A percentile compares a stretch with the other conserved stretches of the same genome.
phyloP scores from a whole-genome alignment of 1,139 yeast species.

The Taphrina sp. region DNA sequence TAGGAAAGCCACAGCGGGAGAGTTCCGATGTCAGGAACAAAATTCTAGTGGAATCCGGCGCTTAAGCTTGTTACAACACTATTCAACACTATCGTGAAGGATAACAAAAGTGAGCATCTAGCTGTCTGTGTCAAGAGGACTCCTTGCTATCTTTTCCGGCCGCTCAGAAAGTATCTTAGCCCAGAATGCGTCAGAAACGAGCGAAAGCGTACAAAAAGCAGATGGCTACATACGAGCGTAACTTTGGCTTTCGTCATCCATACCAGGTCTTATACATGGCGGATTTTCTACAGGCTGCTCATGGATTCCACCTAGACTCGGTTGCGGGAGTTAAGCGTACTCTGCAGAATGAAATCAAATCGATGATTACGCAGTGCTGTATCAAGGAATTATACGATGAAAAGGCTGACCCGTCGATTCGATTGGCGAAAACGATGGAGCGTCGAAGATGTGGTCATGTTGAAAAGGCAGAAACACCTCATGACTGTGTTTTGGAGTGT shows the following conservation, averaged over 20 bases:
- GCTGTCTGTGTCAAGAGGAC: too few relatives aligned
- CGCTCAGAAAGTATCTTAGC: too few relatives aligned
- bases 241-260: conserved; percentile 92
- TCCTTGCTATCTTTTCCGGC: too few relatives aligned
- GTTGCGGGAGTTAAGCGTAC: conserved; percentile 66
- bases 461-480: conserved; percentile 55
- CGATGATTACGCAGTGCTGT: conserved; percentile 96
- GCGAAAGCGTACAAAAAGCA: conserved; percentile 93
- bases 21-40: too few relatives aligned
- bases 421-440: conserved; percentile 75
- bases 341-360: conserved; percentile 74
- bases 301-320: conserved; percentile 66
- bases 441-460: conserved; percentile 66
- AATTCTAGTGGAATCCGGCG: too few relatives aligned
- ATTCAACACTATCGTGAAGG: too few relatives aligned
- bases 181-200: conserved; percentile 95
- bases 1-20: too few relatives aligned
- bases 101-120: too few relatives aligned
- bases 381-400: conserved; percentile 70
- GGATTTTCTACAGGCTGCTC: conserved; percentile 65
- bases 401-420: conserved; percentile 69
- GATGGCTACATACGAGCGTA: conserved; percentile 74
- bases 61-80: too few relatives aligned
- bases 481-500: conserved; percentile 72
- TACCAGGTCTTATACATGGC: conserved; percentile 83